phyloP scores from a whole-genome alignment of 495 filamentous ascomycete genomes.

The Choiromyces venosus region DNA sequence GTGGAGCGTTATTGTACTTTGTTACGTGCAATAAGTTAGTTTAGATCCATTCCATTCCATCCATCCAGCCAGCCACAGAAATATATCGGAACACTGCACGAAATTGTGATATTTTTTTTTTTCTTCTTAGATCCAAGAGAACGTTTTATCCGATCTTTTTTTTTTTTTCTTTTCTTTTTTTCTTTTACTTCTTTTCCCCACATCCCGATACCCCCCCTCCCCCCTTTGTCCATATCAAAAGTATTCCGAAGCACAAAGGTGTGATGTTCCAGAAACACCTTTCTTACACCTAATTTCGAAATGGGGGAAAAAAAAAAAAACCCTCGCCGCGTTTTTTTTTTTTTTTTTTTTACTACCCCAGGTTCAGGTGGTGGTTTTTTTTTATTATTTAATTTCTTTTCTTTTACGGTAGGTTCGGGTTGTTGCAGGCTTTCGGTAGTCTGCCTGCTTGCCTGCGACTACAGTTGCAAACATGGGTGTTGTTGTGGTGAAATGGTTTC shows the following conservation, averaged over 20 bases:
- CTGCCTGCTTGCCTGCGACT: too few relatives aligned
- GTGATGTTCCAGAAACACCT: too few relatives aligned
- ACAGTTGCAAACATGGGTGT: slow-evolving; percentile 26
- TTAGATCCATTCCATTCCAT: too few relatives aligned
- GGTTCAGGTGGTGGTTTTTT: too few relatives aligned
- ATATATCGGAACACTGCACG: neutral
- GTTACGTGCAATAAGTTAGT: too few relatives aligned
- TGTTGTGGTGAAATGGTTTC: slow-evolving; percentile 18
- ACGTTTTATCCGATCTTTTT: neutral
- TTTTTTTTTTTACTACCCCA: too few relatives aligned
- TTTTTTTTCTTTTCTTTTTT: neutral
- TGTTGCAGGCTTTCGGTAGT: neutral
- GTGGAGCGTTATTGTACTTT: neutral
- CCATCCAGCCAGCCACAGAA: too few relatives aligned
- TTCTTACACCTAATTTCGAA: too few relatives aligned
- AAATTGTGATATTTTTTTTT: too few relatives aligned
- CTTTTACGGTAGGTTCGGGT: neutral
- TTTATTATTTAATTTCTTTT: neutral
- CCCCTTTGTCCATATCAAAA: neutral
- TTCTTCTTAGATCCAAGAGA: neutral
- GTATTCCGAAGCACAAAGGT: neutral
- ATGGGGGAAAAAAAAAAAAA: too few relatives aligned
- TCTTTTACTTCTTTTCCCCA: neutral
- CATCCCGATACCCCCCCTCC: neutral
- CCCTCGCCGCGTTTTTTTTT: too few relatives aligned